These are phyloP conservation scores for Clonostachys solani DNA, from an alignment of 2,329 filamentous ascomycete species.

Conservation along the genomic window DNA sequence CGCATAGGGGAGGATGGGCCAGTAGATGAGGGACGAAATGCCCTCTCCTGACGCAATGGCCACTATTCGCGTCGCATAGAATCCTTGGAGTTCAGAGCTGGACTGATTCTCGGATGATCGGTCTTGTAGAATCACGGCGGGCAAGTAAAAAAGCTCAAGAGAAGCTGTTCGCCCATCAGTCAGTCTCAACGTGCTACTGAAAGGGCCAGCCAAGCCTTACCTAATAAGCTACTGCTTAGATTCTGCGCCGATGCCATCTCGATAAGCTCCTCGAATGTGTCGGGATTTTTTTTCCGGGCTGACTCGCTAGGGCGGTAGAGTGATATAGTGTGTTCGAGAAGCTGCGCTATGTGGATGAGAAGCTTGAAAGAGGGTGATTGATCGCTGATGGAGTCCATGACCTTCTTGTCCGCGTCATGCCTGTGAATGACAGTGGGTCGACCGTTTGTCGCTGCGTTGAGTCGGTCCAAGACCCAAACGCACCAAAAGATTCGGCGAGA, in stretches of 20 bases:
- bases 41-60: constrained; percentile 11
- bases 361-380: constrained; percentile 13
- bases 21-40: constrained; percentile 9
- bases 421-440: constrained; percentile 14
- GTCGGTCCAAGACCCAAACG: constrained; percentile 13
- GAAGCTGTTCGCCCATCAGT: constrained; percentile 4
- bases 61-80: constrained; percentile 11
- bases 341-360: constrained; percentile 11
- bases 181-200: neutral
- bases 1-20: constrained; percentile 13
- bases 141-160: constrained; percentile 13
- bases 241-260: constrained; percentile 5
- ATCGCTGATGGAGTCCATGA: constrained; percentile 9
- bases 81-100: constrained; percentile 10
- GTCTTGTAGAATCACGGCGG: constrained; percentile 11
- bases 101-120: constrained; percentile 5
- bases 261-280: constrained; percentile 9
- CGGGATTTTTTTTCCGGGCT: constrained; percentile 3
- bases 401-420: constrained; percentile 11
- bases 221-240: constrained; percentile 7
- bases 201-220: constrained; percentile 2
- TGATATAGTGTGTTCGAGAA: constrained; percentile 12
- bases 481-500: constrained; percentile 14
- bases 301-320: constrained; percentile 10
- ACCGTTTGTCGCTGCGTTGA: constrained; percentile 13